Conservation (phyloP, 1,284 basidiomycete species). For the Rhodotorula mucilaginosa region DNA sequence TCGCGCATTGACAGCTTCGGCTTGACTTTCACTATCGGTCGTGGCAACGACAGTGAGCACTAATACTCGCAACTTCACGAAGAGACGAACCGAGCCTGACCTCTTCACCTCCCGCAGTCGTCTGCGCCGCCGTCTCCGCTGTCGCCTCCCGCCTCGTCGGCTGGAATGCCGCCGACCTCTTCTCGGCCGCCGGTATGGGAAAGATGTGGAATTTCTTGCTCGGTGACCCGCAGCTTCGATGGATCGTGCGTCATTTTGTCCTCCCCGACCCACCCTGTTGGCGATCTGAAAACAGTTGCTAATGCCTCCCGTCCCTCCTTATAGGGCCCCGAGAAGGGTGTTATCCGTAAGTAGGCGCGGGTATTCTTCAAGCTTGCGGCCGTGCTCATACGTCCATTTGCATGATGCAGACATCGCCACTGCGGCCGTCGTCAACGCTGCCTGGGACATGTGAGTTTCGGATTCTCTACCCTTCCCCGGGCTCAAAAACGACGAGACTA, state of each 20-base stretch:
- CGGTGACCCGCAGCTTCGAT: slow-evolving; percentile 82
- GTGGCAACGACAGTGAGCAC: slow-evolving; percentile 73
- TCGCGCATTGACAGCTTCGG: slow-evolving; percentile 63
- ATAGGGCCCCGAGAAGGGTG: slow-evolving; percentile 71
- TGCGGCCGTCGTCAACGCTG: slow-evolving; percentile 55
- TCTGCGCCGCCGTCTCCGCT: slow-evolving; percentile 73
- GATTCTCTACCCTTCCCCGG: background rate
- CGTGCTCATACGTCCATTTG: background rate
- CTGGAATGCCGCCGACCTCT: slow-evolving; percentile 77
- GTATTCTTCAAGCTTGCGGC: no score
- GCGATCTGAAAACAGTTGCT: slow-evolving; percentile 39
- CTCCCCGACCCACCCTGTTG: slow-evolving; percentile 1
- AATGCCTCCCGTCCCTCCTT: slow-evolving; percentile 54
- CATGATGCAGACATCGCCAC: slow-evolving; percentile 52
- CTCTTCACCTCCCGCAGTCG: slow-evolving; percentile 51
- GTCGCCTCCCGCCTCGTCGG: slow-evolving; percentile 77
- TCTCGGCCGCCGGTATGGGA: slow-evolving; percentile 73
- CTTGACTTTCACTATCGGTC: slow-evolving; percentile 96
- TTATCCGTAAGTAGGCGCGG: slow-evolving; percentile 48
- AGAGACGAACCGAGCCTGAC: slow-evolving; percentile 54
- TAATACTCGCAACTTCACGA: fast-evolving
- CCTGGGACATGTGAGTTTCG: slow-evolving; percentile 54
- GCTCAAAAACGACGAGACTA: slow-evolving; percentile 49
- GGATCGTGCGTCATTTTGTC: slow-evolving; percentile 56
- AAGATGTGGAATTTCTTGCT: slow-evolving; percentile 63